Conservation (phyloP, 2,329 filamentous ascomycete species). For the Verticillium isaacii region DNA sequence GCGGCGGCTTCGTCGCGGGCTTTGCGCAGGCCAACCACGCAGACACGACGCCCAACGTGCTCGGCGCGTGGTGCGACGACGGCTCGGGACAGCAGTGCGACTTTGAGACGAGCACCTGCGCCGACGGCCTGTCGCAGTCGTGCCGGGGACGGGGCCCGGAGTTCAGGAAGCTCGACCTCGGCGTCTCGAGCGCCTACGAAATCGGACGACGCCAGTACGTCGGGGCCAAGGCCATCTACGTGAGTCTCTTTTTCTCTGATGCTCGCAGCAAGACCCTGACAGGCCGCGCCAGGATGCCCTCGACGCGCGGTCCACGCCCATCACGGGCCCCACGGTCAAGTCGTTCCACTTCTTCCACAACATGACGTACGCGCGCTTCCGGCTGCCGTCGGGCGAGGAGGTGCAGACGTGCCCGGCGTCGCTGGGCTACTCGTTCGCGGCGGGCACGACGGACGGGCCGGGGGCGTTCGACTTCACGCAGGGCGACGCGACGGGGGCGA, state of each 20-base stretch:
- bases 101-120: slow-evolving; percentile 80
- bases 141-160: slow-evolving; percentile 72
- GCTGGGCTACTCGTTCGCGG: slow-evolving; percentile 87
- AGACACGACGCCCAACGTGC: slow-evolving; percentile 83
- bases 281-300: slow-evolving; percentile 46
- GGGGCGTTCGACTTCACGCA: slow-evolving; percentile 93
- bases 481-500: slow-evolving; percentile 64
- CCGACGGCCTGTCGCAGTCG: slow-evolving; percentile 60
- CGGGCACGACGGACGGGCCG: slow-evolving; percentile 86
- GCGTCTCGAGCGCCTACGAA: slow-evolving; percentile 69
- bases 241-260: slow-evolving; percentile 16
- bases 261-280: slow-evolving; percentile 24
- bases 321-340: slow-evolving; percentile 64
- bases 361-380: slow-evolving; percentile 71
- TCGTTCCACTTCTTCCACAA: slow-evolving; percentile 84
- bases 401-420: slow-evolving; percentile 80
- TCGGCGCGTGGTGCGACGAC: slow-evolving; percentile 87
- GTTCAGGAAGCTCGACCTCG: slow-evolving; percentile 64
- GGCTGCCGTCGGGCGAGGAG: slow-evolving; percentile 64
- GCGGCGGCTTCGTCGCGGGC: slow-evolving; percentile 73
- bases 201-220: slow-evolving; percentile 69
- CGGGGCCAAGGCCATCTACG: slow-evolving; percentile 44
- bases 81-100: slow-evolving; percentile 67
- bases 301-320: slow-evolving; percentile 36
- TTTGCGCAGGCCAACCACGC: slow-evolving; percentile 92